Percentiles rank a stretch among this genome's conserved stretches.
These are phyloP conservation scores for Alnus rubra DNA, from an alignment of 306 rosid species.

Conservation along the genomic window DNA sequence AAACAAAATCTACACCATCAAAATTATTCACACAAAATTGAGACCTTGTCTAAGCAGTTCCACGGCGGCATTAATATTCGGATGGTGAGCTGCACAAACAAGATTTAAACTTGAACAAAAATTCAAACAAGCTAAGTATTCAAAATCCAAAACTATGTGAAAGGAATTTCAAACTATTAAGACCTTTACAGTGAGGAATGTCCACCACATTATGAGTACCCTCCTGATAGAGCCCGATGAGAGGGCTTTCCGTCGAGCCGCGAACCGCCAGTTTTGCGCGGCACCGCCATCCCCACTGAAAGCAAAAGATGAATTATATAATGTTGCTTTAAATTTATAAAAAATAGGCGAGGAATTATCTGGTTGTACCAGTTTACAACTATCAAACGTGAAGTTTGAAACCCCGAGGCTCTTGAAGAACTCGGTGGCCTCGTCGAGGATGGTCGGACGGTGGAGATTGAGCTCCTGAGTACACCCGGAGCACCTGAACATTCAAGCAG, in stretches of 20 bases:
- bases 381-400: conserved; percentile 74
- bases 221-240: conserved; percentile 83
- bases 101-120: conserved; percentile 10
- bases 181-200: conserved; percentile 89
- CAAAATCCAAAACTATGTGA: background rate
- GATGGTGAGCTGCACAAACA: conserved; percentile 82
- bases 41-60: conserved; percentile 73
- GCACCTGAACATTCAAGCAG: conserved; percentile 51
- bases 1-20: background rate
- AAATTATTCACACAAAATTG: background rate
- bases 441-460: conserved; percentile 78
- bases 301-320: background rate
- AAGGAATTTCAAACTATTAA: background rate
- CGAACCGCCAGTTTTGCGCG: conserved; percentile 94
- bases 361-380: conserved; percentile 60
- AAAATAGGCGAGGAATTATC: background rate
- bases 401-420: conserved; percentile 71
- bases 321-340: background rate
- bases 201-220: conserved; percentile 88
- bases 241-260: conserved; percentile 63
- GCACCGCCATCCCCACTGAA: conserved; percentile 94
- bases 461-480: conserved; percentile 90
- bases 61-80: conserved; percentile 83
- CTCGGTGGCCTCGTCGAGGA: conserved; percentile 69
- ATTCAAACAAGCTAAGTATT: background rate